phyloP scores from a whole-genome alignment of 306 rosid species.

The Dicorynia guianensis region DNA sequence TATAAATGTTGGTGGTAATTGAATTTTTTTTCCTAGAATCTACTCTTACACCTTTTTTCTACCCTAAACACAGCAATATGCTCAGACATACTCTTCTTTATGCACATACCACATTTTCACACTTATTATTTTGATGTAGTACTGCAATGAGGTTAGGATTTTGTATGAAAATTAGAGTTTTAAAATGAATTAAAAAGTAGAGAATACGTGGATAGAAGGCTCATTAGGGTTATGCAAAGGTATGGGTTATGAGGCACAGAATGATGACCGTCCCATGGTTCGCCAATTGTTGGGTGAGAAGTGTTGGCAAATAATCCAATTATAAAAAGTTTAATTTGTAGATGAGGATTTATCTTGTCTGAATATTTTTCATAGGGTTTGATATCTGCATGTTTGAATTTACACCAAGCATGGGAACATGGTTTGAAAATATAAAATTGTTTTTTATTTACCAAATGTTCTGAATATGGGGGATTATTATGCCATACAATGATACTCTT shows the following conservation, averaged over 20 bases:
- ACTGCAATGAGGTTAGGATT: no score
- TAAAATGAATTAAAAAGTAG: no score
- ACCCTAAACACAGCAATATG: not conserved
- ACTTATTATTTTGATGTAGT: no score
- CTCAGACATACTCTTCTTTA: not conserved
- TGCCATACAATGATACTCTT: not conserved
- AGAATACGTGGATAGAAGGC: no score
- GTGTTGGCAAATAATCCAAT: no score
- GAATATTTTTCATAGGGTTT: not conserved
- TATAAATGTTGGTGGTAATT: not conserved
- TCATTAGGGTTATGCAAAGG: no score
- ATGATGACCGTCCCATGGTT: no score
- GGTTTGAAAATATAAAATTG: not conserved
- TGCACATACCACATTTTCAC: not conserved
- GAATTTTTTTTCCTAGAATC: not conserved
- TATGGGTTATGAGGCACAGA: no score
- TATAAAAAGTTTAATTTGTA: no score
- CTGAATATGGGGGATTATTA: no score
- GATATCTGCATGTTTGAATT: not conserved
- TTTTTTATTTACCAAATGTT: not conserved
- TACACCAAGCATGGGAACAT: not conserved
- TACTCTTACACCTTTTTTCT: not conserved
- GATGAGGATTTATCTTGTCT: not conserved
- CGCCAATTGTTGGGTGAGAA: no score
- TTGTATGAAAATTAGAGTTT: no score